Evolutionary conservation across 768 basidiomycete genomes (phyloP), one percentile per base, ranked within the genome.

Genomic region (Gloeopeniophorella convolvens): DNA sequence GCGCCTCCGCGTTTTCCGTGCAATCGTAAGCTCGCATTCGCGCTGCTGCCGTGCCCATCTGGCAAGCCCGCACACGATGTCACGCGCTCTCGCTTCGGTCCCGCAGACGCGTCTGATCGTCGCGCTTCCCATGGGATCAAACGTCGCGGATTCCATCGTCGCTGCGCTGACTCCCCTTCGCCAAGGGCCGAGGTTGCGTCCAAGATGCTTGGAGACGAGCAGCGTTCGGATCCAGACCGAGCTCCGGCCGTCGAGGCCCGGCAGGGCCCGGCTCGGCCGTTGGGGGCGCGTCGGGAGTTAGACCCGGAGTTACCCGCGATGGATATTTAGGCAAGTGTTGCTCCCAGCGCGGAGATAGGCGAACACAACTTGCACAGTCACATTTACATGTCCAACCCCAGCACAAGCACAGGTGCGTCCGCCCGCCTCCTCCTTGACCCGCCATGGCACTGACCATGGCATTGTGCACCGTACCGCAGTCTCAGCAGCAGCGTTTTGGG

Each of bases 371-470:
- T 24, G 12, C 6, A 2, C 37, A 36, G 2, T 16, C 10, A 18
- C 2, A 5, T 9, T 3, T 41, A 42, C 46, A 48, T 48, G 50
- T 51, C 44, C 28, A 16, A 42, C 16, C 27, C 34, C 34, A 42
- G 6, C 39, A 52, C 40, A 42, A 18, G 15, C 33, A 23, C 51
- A 47, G 34, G 51, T 52, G 28, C 41, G 51, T 23, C 5, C 9
- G 28, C 10, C 13, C 16, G 7, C 3, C 27, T 5, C 16, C 21
- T 18, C 16, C 10, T 31, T 30, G 11, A 15, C 2, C n/a, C n/a
- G n/a, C n/a, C n/a, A n/a, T n/a, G n/a, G n/a, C n/a, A n/a, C 33
- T 42, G 27, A 36, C 28, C 12, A 15, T 20, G n/a, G n/a, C n/a
- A n/a, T n/a, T n/a, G n/a, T n/a, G n/a, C n/a, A n/a, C n/a, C n/a